These are phyloP conservation scores for Chaetothyriales sp. DNA, from an alignment of 2,329 filamentous ascomycete species.

Conservation along the genomic window DNA sequence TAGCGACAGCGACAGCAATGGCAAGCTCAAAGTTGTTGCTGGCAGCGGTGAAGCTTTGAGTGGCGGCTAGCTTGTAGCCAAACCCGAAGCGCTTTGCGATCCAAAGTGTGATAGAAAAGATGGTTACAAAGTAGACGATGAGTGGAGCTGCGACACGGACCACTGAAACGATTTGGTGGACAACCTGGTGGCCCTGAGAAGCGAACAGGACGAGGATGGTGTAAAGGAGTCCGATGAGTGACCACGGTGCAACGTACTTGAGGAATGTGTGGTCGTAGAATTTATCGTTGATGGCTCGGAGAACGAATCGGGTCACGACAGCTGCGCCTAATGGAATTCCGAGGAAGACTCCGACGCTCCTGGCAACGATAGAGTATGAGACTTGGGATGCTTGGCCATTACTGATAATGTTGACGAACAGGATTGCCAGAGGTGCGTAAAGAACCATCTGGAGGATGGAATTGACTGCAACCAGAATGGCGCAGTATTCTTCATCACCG, in stretches of 20 bases:
- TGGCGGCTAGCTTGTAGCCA: constrained; percentile 54
- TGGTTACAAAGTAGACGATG: constrained; percentile 62
- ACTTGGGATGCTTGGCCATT: constrained; percentile 29
- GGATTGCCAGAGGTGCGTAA: constrained; percentile 54
- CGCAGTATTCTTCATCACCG: constrained; percentile 71
- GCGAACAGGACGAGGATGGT: constrained; percentile 80
- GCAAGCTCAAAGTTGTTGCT: constrained; percentile 92
- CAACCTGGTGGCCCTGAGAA: constrained; percentile 61
- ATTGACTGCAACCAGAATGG: constrained; percentile 63
- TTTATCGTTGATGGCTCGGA: constrained; percentile 43
- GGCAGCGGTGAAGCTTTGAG: constrained; percentile 76
- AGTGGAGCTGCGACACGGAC: constrained; percentile 68
- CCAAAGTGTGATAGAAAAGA: constrained; percentile 58
- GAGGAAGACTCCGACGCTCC: constrained; percentile 70
- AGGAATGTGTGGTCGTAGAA: constrained; percentile 61
- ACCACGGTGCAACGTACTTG: constrained; percentile 56
- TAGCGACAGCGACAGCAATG: constrained; percentile 74
- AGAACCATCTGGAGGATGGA: constrained; percentile 62
- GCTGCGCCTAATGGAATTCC: constrained; percentile 73
- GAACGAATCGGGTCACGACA: constrained; percentile 54
- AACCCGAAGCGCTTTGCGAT: constrained; percentile 55
- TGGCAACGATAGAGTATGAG: constrained; percentile 55
- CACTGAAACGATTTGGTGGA: constrained; percentile 72
- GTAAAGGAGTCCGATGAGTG: constrained; percentile 69
- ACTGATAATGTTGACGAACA: constrained; percentile 61